These are phyloP conservation scores for Chlorella sp. DNA, from an alignment of 139 green algal genomes.

Conservation along the genomic window DNA sequence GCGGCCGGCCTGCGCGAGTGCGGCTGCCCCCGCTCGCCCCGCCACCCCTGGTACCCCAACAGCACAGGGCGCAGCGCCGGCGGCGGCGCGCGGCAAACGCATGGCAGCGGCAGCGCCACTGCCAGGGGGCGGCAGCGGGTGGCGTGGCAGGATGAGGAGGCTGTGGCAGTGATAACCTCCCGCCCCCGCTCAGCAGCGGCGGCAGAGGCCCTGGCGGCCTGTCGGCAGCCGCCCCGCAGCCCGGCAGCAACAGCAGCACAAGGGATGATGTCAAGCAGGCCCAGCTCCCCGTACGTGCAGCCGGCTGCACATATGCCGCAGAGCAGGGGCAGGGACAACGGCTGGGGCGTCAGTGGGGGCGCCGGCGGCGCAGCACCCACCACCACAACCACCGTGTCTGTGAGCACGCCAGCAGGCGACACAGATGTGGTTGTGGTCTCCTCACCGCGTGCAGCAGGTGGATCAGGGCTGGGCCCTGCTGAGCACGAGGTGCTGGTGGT, in stretches of 20 bases:
- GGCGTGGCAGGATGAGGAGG: neutral
- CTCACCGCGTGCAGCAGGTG: neutral
- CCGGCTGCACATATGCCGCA: neutral
- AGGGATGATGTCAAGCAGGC: neutral
- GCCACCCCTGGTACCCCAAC: neutral
- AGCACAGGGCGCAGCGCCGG: neutral
- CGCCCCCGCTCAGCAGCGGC: neutral
- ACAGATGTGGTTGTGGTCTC: neutral
- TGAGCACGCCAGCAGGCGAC: neutral
- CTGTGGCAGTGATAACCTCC: neutral
- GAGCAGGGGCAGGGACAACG: neutral
- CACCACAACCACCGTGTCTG: neutral
- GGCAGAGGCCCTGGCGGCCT: neutral
- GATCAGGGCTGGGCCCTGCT: neutral
- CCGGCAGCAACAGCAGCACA: neutral
- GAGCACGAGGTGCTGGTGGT: neutral
- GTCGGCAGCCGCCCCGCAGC: neutral
- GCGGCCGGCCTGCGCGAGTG: conserved; percentile 9
- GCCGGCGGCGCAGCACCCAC: neutral
- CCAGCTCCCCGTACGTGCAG: neutral
- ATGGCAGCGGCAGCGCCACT: neutral
- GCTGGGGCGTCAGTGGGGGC: neutral
- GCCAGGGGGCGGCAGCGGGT: neutral
- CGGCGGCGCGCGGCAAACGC: neutral
- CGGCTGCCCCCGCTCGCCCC: conserved; percentile 15